Base-by-base conservation (phyloP, 2,329 filamentous ascomycete genomes). In the Cordyceps javanica region DNA sequence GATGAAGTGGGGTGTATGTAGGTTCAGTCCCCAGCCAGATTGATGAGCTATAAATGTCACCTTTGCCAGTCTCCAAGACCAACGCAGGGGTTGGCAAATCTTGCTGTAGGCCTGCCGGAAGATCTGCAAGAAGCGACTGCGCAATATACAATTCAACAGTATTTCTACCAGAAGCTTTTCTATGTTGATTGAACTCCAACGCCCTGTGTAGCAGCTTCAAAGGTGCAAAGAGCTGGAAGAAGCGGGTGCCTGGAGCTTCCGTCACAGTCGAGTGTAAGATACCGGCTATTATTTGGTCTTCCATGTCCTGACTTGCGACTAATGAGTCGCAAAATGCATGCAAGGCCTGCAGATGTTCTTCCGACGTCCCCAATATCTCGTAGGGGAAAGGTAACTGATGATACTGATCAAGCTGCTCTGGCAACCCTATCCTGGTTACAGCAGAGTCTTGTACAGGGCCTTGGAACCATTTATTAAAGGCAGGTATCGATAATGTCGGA, bases 1-100 rank as follows among this genome's bases (percentile, higher is more conserved):
- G 83, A 71, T 99, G 94, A 3, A 96, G 76, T 3, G 94, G 91
- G 0, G 94, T 97, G 64, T 91, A 91, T 0, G 92, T 97, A 0
- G 91, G 91, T 39, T 91, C 85, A 14, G 87, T 77, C 1, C 94
- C 94, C 13, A 97, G 80, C 93, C 93, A 99, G 44, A 97, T 76
- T 64, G 89, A 95, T 0, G 88, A 87, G 64, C 81, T 83, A 69
- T 97, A 97, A n/a, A 97, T 73, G 69, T 97, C 92, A 3, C 90
- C 91, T 63, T 82, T 88, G 0, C 89, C 89, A 1, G 83, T 80
- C 7, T 75, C 68, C 3, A 67, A 70, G 3, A 96, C 83, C 4
- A 92, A 66, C 0, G 76, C 68, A 0, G 91, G 92, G 0, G 80
- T 80, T 0, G 87, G 86, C 0, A 96, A 69, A 64, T 95, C 90